These are phyloP conservation scores for Cladophialophora carrionii DNA, from an alignment of 2,329 filamentous ascomycete species.

Conservation along the genomic window DNA sequence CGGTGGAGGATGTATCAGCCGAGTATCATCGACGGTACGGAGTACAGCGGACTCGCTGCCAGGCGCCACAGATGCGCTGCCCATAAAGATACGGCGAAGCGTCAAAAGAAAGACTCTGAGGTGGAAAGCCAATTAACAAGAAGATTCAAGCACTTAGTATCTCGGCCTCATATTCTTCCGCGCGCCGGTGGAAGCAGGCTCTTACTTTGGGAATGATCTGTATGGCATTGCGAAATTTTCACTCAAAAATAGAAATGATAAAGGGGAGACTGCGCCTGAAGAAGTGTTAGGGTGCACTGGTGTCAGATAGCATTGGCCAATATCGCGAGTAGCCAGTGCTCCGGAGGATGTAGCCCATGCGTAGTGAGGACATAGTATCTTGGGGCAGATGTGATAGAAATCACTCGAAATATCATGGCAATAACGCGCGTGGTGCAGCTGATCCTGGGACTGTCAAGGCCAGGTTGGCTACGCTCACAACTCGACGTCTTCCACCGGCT, in stretches of 20 bases:
- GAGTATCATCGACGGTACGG: not conserved
- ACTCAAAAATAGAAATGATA: no score
- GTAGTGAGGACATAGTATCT: no score
- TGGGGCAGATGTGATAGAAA: not conserved
- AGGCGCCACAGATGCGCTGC: not conserved
- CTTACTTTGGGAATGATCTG: no score
- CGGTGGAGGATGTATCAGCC: not conserved
- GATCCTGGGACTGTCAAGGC: not conserved
- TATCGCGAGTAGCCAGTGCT: not conserved
- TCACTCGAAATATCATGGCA: not conserved
- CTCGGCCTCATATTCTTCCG: not conserved
- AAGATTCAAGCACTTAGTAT: not conserved
- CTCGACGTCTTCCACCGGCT: not conserved
- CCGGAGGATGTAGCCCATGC: not conserved
- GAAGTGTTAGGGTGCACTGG: no score
- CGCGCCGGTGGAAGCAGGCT: not conserved
- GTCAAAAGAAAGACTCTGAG: not conserved
- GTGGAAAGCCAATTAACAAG: not conserved
- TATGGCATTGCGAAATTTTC: no score
- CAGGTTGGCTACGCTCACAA: not conserved
- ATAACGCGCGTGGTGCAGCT: not conserved
- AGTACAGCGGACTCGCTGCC: not conserved
- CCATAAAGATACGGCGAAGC: not conserved
- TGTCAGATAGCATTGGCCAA: no score
- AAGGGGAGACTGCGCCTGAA: no score